Evolutionary conservation across 179 eudicot species (phyloP).

Genomic region (Amaranthus tricolor): DNA sequence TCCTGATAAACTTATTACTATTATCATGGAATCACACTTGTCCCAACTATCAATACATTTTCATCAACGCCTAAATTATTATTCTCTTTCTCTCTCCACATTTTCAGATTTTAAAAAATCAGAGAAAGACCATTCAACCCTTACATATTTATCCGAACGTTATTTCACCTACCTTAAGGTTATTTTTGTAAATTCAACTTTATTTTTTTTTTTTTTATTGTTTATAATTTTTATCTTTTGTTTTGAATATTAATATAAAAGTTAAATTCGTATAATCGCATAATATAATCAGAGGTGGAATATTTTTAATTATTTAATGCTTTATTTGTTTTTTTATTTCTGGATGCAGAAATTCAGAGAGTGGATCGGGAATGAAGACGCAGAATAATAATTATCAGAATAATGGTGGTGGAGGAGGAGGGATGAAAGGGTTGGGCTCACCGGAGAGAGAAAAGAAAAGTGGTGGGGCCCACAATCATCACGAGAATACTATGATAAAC

Average conservation of each 20-base stretch:
- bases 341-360: constrained; percentile 54
- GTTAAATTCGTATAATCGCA: too few species aligned
- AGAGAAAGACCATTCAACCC: constrained; percentile 19
- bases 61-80: neutral
- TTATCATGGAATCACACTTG: constrained; percentile 14
- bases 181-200: constrained; percentile 11
- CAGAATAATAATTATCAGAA: constrained; percentile 24
- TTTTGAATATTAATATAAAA: too few species aligned
- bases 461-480: constrained; percentile 17
- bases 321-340: neutral
- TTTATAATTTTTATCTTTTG: too few species aligned
- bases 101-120: neutral
- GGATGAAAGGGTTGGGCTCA: constrained; percentile 47
- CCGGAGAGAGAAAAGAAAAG: constrained; percentile 66
- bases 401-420: constrained; percentile 31
- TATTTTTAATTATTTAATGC: neutral
- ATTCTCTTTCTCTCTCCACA: constrained; percentile 15
- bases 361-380: constrained; percentile 62
- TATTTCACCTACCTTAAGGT: constrained; percentile 17
- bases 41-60: constrained; percentile 14
- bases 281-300: too few species aligned
- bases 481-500: constrained; percentile 15
- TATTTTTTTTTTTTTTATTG: neutral
- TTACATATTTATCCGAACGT: neutral
- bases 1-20: neutral